Percentiles rank a stretch among this genome's conserved stretches.
Conservation (phyloP, 345 rosid species). For the Euphorbia peplus region DNA sequence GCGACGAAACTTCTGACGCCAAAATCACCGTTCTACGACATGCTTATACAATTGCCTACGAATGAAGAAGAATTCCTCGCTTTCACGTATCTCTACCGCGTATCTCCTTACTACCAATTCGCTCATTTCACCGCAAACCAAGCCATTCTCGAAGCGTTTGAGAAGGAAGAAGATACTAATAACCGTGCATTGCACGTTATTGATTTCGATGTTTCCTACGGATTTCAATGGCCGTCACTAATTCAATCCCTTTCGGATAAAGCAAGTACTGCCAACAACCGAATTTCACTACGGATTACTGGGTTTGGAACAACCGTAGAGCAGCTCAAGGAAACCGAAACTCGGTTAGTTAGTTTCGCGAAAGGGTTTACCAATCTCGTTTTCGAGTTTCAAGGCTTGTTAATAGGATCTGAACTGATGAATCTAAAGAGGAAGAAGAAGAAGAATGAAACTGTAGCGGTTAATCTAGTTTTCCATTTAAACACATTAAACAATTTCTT, state of each 20-base stretch:
- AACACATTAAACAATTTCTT: slow-evolving; percentile 30
- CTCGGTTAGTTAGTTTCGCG: slow-evolving; percentile 49
- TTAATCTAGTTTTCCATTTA: slow-evolving; percentile 52
- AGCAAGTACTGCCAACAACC: slow-evolving; percentile 31
- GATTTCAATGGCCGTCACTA: slow-evolving; percentile 73
- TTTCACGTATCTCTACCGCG: slow-evolving; percentile 50
- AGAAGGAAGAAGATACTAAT: slow-evolving; percentile 37
- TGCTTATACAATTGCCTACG: slow-evolving; percentile 54
- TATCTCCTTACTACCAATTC: slow-evolving; percentile 61
- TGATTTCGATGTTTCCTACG: slow-evolving; percentile 57
- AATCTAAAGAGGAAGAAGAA: slow-evolving; percentile 33
- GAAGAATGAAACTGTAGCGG: slow-evolving; percentile 56
- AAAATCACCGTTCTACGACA: slow-evolving; percentile 52
- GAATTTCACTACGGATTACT: slow-evolving; percentile 43
- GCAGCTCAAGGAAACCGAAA: slow-evolving; percentile 57
- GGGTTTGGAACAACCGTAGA: slow-evolving; percentile 46
- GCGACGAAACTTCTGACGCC: slow-evolving; percentile 47
- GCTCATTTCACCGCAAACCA: slow-evolving; percentile 78
- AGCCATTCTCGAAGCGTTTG: slow-evolving; percentile 53
- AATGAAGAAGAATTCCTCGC: slow-evolving; percentile 46
- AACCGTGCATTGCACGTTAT: slow-evolving; percentile 49
- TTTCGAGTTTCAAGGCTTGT: slow-evolving; percentile 57
- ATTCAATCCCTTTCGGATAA: slow-evolving; percentile 68
- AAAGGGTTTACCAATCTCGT: slow-evolving; percentile 43
- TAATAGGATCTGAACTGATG: slow-evolving; percentile 33